Evolutionary conservation across 73 alveolate genomes (phyloP), one percentile per base, ranked within the genome.

Genomic region (Breviolum minutum): DNA sequence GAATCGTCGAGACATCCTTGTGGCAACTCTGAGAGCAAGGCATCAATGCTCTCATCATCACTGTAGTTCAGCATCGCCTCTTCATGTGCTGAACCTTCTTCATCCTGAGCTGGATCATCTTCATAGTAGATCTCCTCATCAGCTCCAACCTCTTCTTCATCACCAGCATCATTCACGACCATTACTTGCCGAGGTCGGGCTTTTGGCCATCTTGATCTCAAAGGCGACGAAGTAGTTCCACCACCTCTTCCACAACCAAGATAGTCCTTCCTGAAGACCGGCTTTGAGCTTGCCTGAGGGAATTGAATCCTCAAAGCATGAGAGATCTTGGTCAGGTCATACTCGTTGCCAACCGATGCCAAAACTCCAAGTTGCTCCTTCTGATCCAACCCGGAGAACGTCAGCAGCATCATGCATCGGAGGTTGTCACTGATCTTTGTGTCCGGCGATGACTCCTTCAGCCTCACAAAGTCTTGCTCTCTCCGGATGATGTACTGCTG

Each of bases 221-320:
- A 1, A 32, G 48, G 13, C 2, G 30, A 8, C 2, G 30, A 8
- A 54, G 82, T n/a, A 71, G 19, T 5, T 32, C 32, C 0, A 5
- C 19, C 26, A 71, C 82, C 30, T n/a, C 76, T 30, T 6, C 48
- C 14, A 0, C 93, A 83, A 0, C 93, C 93, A 6, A 83, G 54
- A 48, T 54, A 60, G 61, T 85, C 94, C 60, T 26, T 7, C 29
- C 77, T 19, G 60, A 0, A 10, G 26, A 61, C 77, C 0, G 61
- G 60, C 26, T 19, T 85, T 61, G 77, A 77, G 22, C 62, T 10
- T 6, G 32, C 48, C 24, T 60, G 24, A 40, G 93, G 93, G 9
- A 83, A 60, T 54, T 83, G 93, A 54, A 83, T 83, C 76, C 93
- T 27, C 93, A 83, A 0, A 61, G 93, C 93, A 60, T 83, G 71